Conservation (phyloP, 371 early-diverging fungal genomes). For the Apophysomyces elegans region DNA sequence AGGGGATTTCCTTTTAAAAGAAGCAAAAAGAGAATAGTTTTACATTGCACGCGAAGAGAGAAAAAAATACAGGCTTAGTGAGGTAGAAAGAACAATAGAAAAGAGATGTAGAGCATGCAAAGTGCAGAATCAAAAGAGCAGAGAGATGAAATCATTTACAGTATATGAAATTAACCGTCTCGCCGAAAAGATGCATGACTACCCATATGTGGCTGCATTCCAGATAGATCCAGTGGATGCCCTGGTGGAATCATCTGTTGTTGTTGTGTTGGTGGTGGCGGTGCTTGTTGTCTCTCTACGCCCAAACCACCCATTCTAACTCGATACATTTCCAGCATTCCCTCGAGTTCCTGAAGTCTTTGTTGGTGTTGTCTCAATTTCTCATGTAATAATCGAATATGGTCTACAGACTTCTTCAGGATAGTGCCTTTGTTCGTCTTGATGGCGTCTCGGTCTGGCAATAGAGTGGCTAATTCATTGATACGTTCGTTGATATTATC, state of each 20-base stretch:
- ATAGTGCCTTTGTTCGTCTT: slow-evolving; percentile 85
- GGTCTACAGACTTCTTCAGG: slow-evolving; percentile 87
- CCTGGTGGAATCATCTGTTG: slow-evolving; percentile 36
- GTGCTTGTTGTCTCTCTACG: slow-evolving; percentile 12
- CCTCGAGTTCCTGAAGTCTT: slow-evolving; percentile 76
- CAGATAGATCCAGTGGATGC: slow-evolving; percentile 35
- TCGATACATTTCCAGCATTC: slow-evolving; percentile 35
- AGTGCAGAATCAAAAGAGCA: slow-evolving; percentile 1
- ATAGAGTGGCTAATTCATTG: slow-evolving; percentile 39
- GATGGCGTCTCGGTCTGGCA: slow-evolving; percentile 56
- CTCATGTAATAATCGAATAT: slow-evolving; percentile 75
- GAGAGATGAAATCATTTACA: background rate
- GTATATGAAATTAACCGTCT: slow-evolving; percentile 22
- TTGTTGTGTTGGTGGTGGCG: slow-evolving; percentile 18
- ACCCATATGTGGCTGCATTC: slow-evolving; percentile 24
- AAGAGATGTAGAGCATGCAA: background rate
- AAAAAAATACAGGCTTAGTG: background rate
- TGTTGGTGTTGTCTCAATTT: slow-evolving; percentile 55
- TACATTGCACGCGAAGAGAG: background rate
- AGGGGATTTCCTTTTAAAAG: too few species aligned
- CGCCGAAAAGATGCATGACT: slow-evolving; percentile 31
- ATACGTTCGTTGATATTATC: slow-evolving; percentile 98
- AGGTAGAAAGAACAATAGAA: background rate
- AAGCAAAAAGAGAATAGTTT: background rate
- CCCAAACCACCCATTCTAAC: slow-evolving; percentile 21